Evolutionary conservation across 2,329 filamentous ascomycete genomes (phyloP), one percentile per base, ranked within the genome.

Genomic region (Myrmaecium sp.): DNA sequence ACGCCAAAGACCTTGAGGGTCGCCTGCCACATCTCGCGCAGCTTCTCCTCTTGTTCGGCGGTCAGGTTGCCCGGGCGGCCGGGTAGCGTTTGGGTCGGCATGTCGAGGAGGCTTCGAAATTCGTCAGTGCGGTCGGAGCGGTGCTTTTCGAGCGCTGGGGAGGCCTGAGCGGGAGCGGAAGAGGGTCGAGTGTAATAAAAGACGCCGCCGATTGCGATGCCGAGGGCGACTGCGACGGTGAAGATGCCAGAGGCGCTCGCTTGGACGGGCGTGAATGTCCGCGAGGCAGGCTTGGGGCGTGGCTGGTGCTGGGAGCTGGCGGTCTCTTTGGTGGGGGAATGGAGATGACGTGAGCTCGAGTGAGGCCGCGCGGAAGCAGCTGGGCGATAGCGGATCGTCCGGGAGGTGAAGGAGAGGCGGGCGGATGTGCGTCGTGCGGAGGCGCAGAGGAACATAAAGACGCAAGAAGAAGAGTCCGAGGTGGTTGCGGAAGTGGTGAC

Each of bases 11-110:
- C 62, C 35, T 77, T 74, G 37, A 91, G 65, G 20, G 82, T 64
- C 28, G 73, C 60, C 9, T 65, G 54, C 89, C 89, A 98, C 38
- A 95, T 66, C 51, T 91, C 77, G 43, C 76, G 78, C 31, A 98
- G 60, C 57, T 91, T 94, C 36, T 69, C 67, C 42, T 93, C 81
- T 55, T 98, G 74, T 35, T 94, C 84, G 3, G 71, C 52, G n/a
- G 84, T 94, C 31, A 98, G 63, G 39, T 80, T 93, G 32, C 81
- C 83, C 29, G 82, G 69, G 33, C 83, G 73, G 28, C 89, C 89
- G 19, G 75, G 67, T 23, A 64, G 65, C 16, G 43, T 44, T 29
- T 49, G 45, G 13, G 48, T 41, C 21, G 51, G 40, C 54, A 60
- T 60, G 31, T 41, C 39, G 36, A 48, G 42, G 31, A 40, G 17